Evolutionary conservation across 2,329 filamentous ascomycete species (phyloP), one percentile per base, ranked within the genome.

Genomic region (Ophiostoma tasmaniense): DNA sequence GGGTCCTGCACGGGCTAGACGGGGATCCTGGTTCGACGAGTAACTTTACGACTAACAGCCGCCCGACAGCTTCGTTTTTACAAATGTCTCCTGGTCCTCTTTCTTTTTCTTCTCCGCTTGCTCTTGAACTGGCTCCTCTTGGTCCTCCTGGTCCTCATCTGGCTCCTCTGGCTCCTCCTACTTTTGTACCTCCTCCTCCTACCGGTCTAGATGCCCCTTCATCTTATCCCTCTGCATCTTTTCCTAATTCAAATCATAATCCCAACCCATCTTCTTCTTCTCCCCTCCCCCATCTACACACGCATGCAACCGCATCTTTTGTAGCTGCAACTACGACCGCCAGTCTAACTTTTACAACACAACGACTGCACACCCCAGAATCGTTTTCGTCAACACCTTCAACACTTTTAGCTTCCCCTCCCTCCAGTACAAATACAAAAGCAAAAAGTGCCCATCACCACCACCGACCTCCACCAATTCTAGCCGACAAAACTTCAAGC

Each of bases 1-100:
- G 66, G 70, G 70, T 69, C 35, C 65, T 62, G 22, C 66, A 37
- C 33, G 69, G n/a, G 66, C 55, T 62, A 17, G 68, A 45, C 25
- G 69, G n/a, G 66, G 67, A 68, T 62, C 69, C 64, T 55, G 39
- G 69, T 22, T 22, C 45, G 13, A 35, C 14, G 42, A 67, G 50
- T 50, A 64, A 25, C 30, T 42, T 25, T 35, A 25, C 33, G 20
- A 66, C 13, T 22, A 30, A 14, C 33, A 33, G 42, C 33, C 2
- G 25, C 64, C 42, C 64, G 64, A 55, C 59, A 33, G 25, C 52
- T 28, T 66, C 55, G 39, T 42, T 59, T 45, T 39, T 50, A 13
- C 50, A 52, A 39, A 50, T 66, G 28, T 42, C 35, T 66, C 39
- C 64, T 50, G 64, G 22, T 5, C 28, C 66, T 37, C 22, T 55